phyloP scores from a whole-genome alignment of 202 grass and related monocot genomes.

The Tripidium arundinaceum region DNA sequence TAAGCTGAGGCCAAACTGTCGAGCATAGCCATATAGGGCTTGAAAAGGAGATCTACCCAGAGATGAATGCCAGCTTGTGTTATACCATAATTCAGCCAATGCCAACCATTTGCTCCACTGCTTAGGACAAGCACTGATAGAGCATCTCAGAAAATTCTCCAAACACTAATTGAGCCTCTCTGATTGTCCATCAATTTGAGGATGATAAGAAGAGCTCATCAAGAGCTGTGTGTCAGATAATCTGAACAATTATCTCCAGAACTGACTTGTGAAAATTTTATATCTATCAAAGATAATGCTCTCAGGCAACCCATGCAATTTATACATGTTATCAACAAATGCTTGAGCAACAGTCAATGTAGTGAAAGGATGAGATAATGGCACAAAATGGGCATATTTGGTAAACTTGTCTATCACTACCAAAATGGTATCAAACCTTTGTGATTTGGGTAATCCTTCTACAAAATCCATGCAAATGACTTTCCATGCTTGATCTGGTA shows the following conservation, averaged over 20 bases:
- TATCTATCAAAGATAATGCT: neutral
- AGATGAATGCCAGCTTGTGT: neutral
- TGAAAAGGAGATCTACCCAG: neutral
- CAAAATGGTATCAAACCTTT: too few relatives aligned
- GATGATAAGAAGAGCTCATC: neutral
- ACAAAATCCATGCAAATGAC: too few relatives aligned
- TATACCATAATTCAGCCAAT: slow-evolving; percentile 2
- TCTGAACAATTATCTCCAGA: neutral
- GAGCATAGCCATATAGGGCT: neutral
- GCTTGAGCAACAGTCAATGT: too few relatives aligned
- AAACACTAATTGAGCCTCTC: neutral
- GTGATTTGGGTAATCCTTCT: too few relatives aligned
- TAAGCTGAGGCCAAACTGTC: too few relatives aligned
- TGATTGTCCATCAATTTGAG: neutral
- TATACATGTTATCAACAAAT: neutral
- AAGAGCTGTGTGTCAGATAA: neutral
- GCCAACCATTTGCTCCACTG: neutral
- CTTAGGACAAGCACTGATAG: neutral
- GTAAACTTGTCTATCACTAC: too few relatives aligned
- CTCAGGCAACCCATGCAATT: neutral
- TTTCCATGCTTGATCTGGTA: too few relatives aligned
- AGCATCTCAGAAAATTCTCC: neutral
- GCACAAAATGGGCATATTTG: too few relatives aligned
- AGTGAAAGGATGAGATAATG: too few relatives aligned
- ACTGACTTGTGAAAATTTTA: neutral